phyloP scores from a whole-genome alignment of 441 rosid genomes.

The Arabidopsis hybrid region DNA sequence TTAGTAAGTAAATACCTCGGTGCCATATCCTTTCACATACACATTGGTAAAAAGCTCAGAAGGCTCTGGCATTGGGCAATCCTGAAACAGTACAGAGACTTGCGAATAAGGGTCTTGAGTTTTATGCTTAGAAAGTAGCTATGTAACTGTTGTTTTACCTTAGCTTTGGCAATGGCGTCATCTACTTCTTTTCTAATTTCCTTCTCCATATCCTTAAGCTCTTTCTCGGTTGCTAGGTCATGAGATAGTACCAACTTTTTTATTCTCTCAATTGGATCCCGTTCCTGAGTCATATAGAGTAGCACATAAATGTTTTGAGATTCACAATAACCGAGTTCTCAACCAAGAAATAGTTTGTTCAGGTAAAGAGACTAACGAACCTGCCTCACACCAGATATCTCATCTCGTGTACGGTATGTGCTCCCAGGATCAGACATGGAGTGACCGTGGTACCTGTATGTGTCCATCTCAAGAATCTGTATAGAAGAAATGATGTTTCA shows the following conservation, averaged over 20 bases:
- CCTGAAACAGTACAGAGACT: constrained; percentile 56
- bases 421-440: constrained; percentile 99
- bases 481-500: constrained; percentile 24
- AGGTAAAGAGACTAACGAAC: constrained; percentile 47
- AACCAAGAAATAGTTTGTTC: neutral
- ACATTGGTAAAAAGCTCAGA: constrained; percentile 86
- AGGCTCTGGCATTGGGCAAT: constrained; percentile 89
- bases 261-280: constrained; percentile 91
- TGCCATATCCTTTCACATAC: constrained; percentile 72
- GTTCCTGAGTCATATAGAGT: constrained; percentile 60
- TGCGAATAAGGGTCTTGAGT: neutral
- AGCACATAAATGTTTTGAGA: constrained; percentile 4
- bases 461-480: constrained; percentile 99
- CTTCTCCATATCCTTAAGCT: constrained; percentile 96
- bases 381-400: constrained; percentile 95
- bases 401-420: constrained; percentile 98
- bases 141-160: constrained; percentile 52
- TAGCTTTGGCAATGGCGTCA: constrained; percentile 92
- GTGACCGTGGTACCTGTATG: constrained; percentile 98
- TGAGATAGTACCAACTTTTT: constrained; percentile 78
- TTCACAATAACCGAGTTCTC: neutral
- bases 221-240: constrained; percentile 93
- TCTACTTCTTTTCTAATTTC: constrained; percentile 90
- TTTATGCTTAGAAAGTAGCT: constrained; percentile 2
- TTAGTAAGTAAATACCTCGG: constrained; percentile 68